A percentile compares a stretch with the other conserved stretches of the same genome.
Conservation (phyloP, 2,329 filamentous ascomycete genomes). For the Thyridium curvatum region DNA sequence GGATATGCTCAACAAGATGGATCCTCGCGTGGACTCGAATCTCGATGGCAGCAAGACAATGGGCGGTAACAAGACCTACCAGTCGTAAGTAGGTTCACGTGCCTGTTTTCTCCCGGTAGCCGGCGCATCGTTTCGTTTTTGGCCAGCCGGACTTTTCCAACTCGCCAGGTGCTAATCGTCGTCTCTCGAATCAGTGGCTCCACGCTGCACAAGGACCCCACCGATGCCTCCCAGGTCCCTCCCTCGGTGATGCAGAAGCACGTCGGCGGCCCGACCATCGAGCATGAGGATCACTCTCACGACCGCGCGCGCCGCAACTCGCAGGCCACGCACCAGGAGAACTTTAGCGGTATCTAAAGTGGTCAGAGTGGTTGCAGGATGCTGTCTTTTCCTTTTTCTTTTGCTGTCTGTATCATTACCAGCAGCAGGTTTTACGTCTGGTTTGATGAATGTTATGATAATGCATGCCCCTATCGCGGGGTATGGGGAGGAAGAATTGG, state of each 20-base stretch:
- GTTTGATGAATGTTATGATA: conserved; percentile 3
- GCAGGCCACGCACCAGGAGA: conserved; percentile 38
- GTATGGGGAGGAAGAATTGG: too few relatives aligned
- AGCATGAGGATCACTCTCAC: conserved; percentile 36
- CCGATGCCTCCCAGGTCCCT: conserved; percentile 50
- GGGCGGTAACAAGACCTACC: conserved; percentile 46
- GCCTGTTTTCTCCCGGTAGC: neutral
- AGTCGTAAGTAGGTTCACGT: conserved; percentile 28
- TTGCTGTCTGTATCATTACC: too few relatives aligned
- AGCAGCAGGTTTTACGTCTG: conserved; percentile 2
- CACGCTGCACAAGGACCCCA: conserved; percentile 35
- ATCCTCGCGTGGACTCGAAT: conserved; percentile 47
- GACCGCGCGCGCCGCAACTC: conserved; percentile 40
- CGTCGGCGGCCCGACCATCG: conserved; percentile 37
- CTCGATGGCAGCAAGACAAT: conserved; percentile 47
- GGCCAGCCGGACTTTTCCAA: too few relatives aligned
- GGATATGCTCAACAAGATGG: conserved; percentile 37
- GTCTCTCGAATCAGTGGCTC: conserved; percentile 5
- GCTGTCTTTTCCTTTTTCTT: too few relatives aligned
- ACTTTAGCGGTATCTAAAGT: conserved; percentile 37
- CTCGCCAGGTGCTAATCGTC: conserved; percentile 3
- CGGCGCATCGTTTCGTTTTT: neutral
- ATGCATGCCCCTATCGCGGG: conserved; percentile 13
- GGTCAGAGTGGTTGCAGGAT: neutral
- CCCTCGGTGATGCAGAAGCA: conserved; percentile 44